These are phyloP conservation scores for Melocanna baccifera DNA, from an alignment of 176 grass and related monocot species.

Conservation along the genomic window DNA sequence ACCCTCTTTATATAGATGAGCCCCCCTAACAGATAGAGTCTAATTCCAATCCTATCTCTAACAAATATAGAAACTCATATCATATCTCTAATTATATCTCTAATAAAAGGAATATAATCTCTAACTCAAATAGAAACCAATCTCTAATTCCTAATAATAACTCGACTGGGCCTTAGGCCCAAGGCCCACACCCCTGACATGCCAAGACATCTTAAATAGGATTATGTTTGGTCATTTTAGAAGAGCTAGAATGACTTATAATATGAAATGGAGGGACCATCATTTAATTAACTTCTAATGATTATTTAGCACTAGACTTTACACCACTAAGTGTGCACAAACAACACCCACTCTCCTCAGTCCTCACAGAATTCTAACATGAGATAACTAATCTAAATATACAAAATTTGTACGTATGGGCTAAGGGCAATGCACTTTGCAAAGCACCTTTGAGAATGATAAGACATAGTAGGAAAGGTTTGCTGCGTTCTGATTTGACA, in stretches of 20 bases:
- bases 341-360: background rate
- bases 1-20: too few species aligned
- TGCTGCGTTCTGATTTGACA: background rate
- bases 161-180: too few species aligned
- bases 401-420: background rate
- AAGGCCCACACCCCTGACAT: too few species aligned
- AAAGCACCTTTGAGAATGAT: background rate
- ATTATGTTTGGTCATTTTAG: background rate
- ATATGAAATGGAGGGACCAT: background rate
- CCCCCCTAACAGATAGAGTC: too few species aligned
- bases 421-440: constrained; percentile 3
- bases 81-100: too few species aligned
- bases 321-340: background rate
- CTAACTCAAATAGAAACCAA: too few species aligned
- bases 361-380: background rate
- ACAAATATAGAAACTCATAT: too few species aligned
- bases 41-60: too few species aligned
- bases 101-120: too few species aligned
- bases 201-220: background rate
- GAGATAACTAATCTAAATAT: background rate
- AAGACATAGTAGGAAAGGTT: background rate
- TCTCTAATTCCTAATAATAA: too few species aligned
- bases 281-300: background rate
- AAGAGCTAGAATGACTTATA: background rate
- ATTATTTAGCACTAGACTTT: background rate